Evolutionary conservation across 176 grass and related monocot genomes (phyloP).

Genomic region (Bothriochloa decipiens): DNA sequence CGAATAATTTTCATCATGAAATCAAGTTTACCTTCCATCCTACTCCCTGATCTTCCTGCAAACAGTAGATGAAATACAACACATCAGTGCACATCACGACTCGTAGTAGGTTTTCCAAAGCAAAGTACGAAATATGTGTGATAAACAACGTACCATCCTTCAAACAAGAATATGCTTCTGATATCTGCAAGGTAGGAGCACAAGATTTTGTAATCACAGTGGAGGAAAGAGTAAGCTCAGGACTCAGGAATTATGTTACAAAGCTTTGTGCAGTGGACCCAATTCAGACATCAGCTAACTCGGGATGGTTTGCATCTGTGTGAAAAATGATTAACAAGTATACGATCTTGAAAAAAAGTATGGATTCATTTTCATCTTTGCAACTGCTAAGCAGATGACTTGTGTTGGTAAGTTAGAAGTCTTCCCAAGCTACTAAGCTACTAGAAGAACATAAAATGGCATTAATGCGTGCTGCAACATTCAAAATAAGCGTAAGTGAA

Average conservation of each 20-base stretch:
- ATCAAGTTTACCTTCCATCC: constrained; percentile 53
- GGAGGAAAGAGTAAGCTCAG: not conserved
- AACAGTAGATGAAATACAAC: constrained; percentile 1
- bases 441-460: not conserved
- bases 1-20: not conserved
- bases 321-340: not conserved
- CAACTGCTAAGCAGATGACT: not conserved
- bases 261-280: not conserved
- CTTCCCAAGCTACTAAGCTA: not conserved
- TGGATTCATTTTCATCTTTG: not conserved
- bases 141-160: constrained; percentile 59
- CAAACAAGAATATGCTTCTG: constrained; percentile 88
- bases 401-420: not conserved
- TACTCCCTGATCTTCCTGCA: constrained; percentile 55
- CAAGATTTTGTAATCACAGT: not conserved
- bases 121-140: not conserved
- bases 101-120: not conserved
- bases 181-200: constrained; percentile 54
- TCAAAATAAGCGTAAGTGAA: not conserved
- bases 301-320: not conserved
- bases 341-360: not conserved
- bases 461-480: not conserved
- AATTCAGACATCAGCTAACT: constrained; percentile 1
- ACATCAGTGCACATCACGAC: not conserved
- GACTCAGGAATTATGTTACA: not conserved